phyloP scores from a whole-genome alignment of 2,329 filamentous ascomycete genomes.

The Scorias spongiosa region DNA sequence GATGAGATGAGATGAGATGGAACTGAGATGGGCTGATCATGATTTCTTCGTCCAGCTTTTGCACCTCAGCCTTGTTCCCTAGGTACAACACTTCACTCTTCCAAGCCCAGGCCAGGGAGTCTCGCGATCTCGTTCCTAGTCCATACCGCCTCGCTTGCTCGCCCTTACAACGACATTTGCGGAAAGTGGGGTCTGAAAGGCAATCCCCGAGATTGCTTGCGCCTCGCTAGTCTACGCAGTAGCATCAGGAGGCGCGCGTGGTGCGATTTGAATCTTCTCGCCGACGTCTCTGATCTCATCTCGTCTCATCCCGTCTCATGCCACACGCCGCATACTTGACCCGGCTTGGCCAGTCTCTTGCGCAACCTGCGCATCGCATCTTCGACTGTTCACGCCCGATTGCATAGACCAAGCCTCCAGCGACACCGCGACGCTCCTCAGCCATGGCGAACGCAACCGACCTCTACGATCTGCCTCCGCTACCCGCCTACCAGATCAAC shows the following conservation, averaged over 20 bases:
- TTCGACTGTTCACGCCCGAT: too few species aligned
- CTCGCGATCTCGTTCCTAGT: too few species aligned
- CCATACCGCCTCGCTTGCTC: too few species aligned
- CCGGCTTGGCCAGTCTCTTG: background rate
- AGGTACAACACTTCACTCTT: too few species aligned
- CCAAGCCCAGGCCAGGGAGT: too few species aligned
- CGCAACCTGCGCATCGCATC: background rate
- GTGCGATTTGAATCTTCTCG: background rate
- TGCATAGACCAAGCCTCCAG: too few species aligned
- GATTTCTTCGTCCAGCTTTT: too few species aligned
- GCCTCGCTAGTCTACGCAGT: background rate
- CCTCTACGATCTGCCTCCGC: constrained; percentile 57
- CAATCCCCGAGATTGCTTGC: background rate
- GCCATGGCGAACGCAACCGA: constrained; percentile 27
- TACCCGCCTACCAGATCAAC: constrained; percentile 64
- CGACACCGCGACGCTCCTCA: background rate
- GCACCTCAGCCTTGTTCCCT: too few species aligned
- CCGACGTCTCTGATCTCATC: too few species aligned
- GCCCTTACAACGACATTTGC: background rate
- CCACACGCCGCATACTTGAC: background rate
- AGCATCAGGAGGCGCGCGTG: background rate
- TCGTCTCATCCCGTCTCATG: too few species aligned
- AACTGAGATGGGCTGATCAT: too few species aligned
- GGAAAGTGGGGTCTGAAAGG: background rate
- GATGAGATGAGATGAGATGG: too few species aligned